Percentiles rank a stretch among this genome's conserved stretches.
Conservation (phyloP, 2,329 filamentous ascomycete genomes). For the Lachnum nothofagi region DNA sequence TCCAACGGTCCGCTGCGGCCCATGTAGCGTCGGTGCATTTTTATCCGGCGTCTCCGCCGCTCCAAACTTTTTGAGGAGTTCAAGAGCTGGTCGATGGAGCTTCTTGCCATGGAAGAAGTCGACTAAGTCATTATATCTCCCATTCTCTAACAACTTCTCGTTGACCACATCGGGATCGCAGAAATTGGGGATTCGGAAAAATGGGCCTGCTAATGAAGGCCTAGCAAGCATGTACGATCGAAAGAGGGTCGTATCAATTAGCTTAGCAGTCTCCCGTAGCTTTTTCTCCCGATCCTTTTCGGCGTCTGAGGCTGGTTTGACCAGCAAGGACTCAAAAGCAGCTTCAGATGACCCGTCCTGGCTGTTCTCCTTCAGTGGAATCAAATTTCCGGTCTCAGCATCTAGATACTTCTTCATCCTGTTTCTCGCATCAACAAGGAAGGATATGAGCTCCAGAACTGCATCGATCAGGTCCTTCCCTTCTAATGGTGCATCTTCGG, state of each 20-base stretch:
- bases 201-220: slow-evolving; percentile 75
- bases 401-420: slow-evolving; percentile 58
- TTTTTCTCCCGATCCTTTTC: slow-evolving; percentile 61
- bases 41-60: slow-evolving; percentile 49
- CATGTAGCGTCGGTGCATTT: slow-evolving; percentile 58
- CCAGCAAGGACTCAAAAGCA: slow-evolving; percentile 52
- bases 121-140: slow-evolving; percentile 88
- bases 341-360: slow-evolving; percentile 43
- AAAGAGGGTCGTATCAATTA: slow-evolving; percentile 93
- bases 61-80: slow-evolving; percentile 77
- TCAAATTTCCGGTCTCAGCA: slow-evolving; percentile 57
- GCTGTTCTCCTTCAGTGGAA: slow-evolving; percentile 38
- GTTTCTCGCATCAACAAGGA: slow-evolving; percentile 77
- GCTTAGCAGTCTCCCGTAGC: slow-evolving; percentile 68
- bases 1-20: slow-evolving; percentile 75
- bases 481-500: slow-evolving; percentile 54
- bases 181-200: slow-evolving; percentile 95
- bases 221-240: slow-evolving; percentile 90
- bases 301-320: slow-evolving; percentile 36
- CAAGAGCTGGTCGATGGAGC: slow-evolving; percentile 80
- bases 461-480: slow-evolving; percentile 81
- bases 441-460: slow-evolving; percentile 77
- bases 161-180: slow-evolving; percentile 95
- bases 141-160: slow-evolving; percentile 81
- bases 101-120: slow-evolving; percentile 96